Conservation (phyloP, 163 green algal species). For the Trebouxiophyceae sp. region DNA sequence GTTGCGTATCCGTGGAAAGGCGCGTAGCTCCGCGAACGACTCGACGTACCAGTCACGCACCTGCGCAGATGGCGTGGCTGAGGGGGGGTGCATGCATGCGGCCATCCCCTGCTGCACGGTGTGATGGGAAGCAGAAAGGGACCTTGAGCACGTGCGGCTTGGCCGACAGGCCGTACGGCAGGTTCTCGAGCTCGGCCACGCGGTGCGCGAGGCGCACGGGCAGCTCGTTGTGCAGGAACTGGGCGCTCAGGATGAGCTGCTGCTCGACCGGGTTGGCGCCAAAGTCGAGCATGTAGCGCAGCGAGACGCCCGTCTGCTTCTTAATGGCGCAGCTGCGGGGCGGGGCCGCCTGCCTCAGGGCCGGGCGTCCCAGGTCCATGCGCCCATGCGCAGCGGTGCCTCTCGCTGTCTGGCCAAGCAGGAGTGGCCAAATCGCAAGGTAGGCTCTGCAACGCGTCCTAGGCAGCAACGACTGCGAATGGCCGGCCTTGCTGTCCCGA, state of each 20-base stretch:
- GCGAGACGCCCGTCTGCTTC: conserved; percentile 77
- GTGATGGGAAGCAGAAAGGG: too few relatives aligned
- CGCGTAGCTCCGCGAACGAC: conserved; percentile 86
- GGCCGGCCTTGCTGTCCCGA: too few relatives aligned
- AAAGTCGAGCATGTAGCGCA: conserved; percentile 87
- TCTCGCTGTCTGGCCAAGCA: too few relatives aligned
- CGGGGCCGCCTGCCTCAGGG: background rate
- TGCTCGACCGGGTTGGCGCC: conserved; percentile 83
- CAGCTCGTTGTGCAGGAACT: conserved; percentile 90
- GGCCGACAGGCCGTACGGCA: conserved; percentile 78
- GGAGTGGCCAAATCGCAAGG: too few relatives aligned
- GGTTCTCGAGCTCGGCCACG: conserved; percentile 93
- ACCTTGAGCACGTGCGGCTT: conserved; percentile 83
- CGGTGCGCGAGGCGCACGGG: conserved; percentile 65
- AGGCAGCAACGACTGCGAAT: too few relatives aligned
- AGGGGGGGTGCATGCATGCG: too few relatives aligned
- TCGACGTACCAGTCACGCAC: conserved; percentile 95
- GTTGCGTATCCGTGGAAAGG: conserved; percentile 69
- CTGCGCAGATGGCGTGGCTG: too few relatives aligned
- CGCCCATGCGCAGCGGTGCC: too few relatives aligned
- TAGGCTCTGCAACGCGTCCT: too few relatives aligned
- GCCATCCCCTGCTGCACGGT: too few relatives aligned
- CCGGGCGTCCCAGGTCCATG: too few relatives aligned
- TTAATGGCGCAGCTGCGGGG: conserved; percentile 53
- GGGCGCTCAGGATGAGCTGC: conserved; percentile 87